phyloP scores from a whole-genome alignment of 129 eudicot species.

The Escallonia rubra region DNA sequence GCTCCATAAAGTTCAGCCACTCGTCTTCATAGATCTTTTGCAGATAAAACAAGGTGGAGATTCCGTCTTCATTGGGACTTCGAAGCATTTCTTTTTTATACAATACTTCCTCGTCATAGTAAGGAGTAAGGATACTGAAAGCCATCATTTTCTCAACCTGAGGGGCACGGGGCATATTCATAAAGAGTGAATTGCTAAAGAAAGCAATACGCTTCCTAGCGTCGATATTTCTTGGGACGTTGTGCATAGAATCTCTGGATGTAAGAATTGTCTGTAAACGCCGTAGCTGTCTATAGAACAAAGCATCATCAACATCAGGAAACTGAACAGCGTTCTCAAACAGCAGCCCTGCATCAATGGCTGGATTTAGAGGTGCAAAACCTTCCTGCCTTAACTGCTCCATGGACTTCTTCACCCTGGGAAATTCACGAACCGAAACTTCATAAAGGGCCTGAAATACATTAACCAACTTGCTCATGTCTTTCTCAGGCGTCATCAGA shows the following conservation, averaged over 20 bases:
- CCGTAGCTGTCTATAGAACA: conserved; percentile 60
- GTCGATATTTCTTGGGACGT: conserved; percentile 68
- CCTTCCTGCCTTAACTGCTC: conserved; percentile 59
- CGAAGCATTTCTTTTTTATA: conserved; percentile 60
- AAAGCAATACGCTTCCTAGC: conserved; percentile 80
- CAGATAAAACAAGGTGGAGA: conserved; percentile 76
- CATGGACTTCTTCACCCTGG: conserved; percentile 35
- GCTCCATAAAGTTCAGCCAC: conserved; percentile 76
- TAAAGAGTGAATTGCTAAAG: conserved; percentile 80
- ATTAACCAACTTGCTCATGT: conserved; percentile 41
- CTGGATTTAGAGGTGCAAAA: conserved; percentile 43
- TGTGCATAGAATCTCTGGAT: conserved; percentile 73
- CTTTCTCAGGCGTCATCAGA: conserved; percentile 38
- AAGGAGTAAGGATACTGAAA: conserved; percentile 83
- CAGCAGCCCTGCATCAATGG: conserved; percentile 42
- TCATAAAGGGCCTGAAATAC: conserved; percentile 75
- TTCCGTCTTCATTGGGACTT: conserved; percentile 81
- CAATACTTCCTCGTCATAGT: conserved; percentile 83
- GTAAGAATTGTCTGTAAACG: conserved; percentile 66
- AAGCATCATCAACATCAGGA: conserved; percentile 52
- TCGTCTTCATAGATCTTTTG: conserved; percentile 87
- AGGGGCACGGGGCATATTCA: conserved; percentile 98
- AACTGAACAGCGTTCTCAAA: conserved; percentile 63
- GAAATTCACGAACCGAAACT: conserved; percentile 60
- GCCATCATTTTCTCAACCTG: conserved; percentile 94